phyloP scores from a whole-genome alignment of 2,329 filamentous ascomycete genomes.

The Stachybotrys elegans region DNA sequence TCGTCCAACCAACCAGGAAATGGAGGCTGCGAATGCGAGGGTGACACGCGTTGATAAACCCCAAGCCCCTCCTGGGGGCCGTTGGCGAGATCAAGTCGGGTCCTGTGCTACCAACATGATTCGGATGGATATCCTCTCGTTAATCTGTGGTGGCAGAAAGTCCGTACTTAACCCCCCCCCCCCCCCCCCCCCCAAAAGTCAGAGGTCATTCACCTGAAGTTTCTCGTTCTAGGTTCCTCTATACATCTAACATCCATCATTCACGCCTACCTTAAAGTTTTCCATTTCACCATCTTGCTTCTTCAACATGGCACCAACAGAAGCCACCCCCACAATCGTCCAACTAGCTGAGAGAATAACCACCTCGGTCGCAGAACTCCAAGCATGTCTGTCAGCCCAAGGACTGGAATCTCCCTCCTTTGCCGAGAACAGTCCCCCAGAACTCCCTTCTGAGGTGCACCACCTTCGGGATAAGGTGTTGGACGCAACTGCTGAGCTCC shows the following conservation, averaged over 20 bases:
- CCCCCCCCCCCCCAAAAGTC: not conserved
- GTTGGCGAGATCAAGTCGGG: not conserved
- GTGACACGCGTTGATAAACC: too few species aligned
- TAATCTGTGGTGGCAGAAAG: too few species aligned
- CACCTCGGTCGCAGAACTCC: conserved; percentile 1
- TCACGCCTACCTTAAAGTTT: not conserved
- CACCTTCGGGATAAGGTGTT: not conserved
- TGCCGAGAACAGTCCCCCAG: not conserved
- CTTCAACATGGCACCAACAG: not conserved
- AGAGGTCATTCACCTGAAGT: not conserved
- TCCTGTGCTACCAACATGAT: not conserved
- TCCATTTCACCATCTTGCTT: not conserved
- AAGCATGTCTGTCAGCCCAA: not conserved
- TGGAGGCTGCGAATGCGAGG: too few species aligned
- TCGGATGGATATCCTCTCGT: not conserved
- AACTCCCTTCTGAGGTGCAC: conserved; percentile 1
- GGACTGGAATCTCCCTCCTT: not conserved
- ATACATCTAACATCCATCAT: not conserved
- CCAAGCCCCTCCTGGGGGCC: not conserved
- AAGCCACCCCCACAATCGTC: not conserved
- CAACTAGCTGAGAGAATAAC: not conserved
- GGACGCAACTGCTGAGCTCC: not conserved
- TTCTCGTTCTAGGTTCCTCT: not conserved
- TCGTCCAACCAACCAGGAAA: too few species aligned
- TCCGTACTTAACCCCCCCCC: not conserved